Conservation (phyloP, 2,329 filamentous ascomycete species). For the Orbilia quercus region DNA sequence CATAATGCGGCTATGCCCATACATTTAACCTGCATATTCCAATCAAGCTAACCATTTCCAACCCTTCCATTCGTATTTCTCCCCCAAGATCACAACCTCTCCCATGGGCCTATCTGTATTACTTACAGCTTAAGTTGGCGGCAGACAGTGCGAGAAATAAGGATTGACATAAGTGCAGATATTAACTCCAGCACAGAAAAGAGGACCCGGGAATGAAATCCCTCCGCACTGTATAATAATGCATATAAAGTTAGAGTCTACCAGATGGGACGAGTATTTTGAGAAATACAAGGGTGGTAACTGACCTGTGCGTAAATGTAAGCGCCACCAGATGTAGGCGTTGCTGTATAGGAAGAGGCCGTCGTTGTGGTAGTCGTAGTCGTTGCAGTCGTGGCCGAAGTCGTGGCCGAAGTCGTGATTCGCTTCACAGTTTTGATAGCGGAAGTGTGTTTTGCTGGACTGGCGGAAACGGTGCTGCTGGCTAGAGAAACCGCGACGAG, state of each 20-base stretch:
- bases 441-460: constrained; percentile 2
- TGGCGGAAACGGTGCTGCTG: no score
- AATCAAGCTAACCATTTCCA: no score
- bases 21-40: no score
- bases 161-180: constrained; percentile 64
- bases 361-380: constrained; percentile 6
- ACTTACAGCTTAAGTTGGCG: neutral
- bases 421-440: constrained; percentile 10
- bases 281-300: neutral
- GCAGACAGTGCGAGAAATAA: constrained; percentile 66
- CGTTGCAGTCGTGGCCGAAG: constrained; percentile 6
- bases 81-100: no score
- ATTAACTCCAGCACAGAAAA: constrained; percentile 62
- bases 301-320: constrained; percentile 29
- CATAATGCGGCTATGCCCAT: no score
- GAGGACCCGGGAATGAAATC: constrained; percentile 63
- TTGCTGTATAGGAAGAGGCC: constrained; percentile 6
- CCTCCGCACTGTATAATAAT: constrained; percentile 65
- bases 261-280: neutral
- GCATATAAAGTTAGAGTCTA: no score
- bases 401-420: neutral
- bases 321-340: neutral
- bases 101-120: no score
- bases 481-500: no score
- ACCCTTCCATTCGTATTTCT: no score